phyloP scores from a whole-genome alignment of 306 rosid species.

The Medicago arabica region DNA sequence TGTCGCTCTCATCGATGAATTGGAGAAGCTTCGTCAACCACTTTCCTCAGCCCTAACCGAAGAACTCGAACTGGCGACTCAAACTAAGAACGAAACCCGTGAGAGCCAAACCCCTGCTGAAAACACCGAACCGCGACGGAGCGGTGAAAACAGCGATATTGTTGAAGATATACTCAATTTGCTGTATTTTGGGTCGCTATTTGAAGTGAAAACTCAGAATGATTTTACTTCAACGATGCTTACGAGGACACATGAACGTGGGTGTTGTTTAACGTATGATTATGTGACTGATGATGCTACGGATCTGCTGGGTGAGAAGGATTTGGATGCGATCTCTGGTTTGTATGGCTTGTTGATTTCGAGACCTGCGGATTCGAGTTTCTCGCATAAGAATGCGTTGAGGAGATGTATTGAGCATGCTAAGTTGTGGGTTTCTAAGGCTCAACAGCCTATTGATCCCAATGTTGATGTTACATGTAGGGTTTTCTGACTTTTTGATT shows the following conservation, averaged over 20 bases:
- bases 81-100: slow-evolving; percentile 33
- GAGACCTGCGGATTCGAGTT: slow-evolving; percentile 79
- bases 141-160: slow-evolving; percentile 32
- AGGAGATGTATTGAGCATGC: slow-evolving; percentile 88
- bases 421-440: slow-evolving; percentile 75
- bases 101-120: slow-evolving; percentile 23
- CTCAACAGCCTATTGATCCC: slow-evolving; percentile 72
- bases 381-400: slow-evolving; percentile 84
- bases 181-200: slow-evolving; percentile 87
- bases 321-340: slow-evolving; percentile 80
- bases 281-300: slow-evolving; percentile 95
- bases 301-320: slow-evolving; percentile 89
- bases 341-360: slow-evolving; percentile 69
- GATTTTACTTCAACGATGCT: slow-evolving; percentile 87
- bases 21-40: slow-evolving; percentile 93
- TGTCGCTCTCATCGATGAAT: slow-evolving; percentile 68
- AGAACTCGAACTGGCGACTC: slow-evolving; percentile 60
- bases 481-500: slow-evolving; percentile 1
- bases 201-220: slow-evolving; percentile 86
- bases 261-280: slow-evolving; percentile 93
- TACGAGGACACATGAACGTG: slow-evolving; percentile 88
- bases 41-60: slow-evolving; percentile 72
- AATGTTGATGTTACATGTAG: slow-evolving; percentile 75
- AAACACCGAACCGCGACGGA: background rate
- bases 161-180: slow-evolving; percentile 81